Base-by-base conservation (phyloP, 2,329 filamentous ascomycete species). In the Beauveria brongniartii region DNA sequence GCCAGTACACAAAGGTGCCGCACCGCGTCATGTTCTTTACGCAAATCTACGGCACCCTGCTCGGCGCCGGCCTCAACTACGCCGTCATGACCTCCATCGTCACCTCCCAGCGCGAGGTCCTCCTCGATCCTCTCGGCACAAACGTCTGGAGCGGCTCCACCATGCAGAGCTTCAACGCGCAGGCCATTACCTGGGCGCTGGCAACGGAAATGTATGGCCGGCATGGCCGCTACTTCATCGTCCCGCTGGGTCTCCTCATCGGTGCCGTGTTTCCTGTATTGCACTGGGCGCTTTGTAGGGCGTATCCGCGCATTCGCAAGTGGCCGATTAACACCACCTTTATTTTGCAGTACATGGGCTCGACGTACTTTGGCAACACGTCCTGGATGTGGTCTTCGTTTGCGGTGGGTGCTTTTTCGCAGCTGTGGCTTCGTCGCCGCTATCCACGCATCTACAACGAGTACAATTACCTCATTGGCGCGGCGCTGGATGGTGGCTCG, bases 101-200 rank as follows among this genome's bases (percentile, higher is more conserved):
- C 2, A 67, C 66, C 6, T 72, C 73, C 57, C 77, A 80, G 62
- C 68, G 70, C 2, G 70, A 75, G 0, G 73, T 78, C 28, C 70
- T 81, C 0, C 64, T 71, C 5, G 70, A 73, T 22, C 71, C 77
- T 8, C 65, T 78, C 52, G 78, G 68, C 0, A 74, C 71, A 54
- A 75, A 74, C 62, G 74, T 78, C 47, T 81, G 79, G 78, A 77
- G 74, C 28, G 78, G 80, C 18, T 74, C 77, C 1, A 72, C 72
- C n/a, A 72, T 81, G 9, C 78, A 82, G 64, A 70, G 71, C 5
- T 73, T 74, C 68, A 81, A 81, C 62, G 72, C 77, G 0, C 63
- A 66, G 24, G 67, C 68, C 1, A 65, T 68, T 6, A 67, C 68
- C 0, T 69, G 68, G 68, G 60, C 69, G 3, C 68, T 78, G n/a